phyloP scores from a whole-genome alignment of 306 rosid species.

The Quercus variabilis region DNA sequence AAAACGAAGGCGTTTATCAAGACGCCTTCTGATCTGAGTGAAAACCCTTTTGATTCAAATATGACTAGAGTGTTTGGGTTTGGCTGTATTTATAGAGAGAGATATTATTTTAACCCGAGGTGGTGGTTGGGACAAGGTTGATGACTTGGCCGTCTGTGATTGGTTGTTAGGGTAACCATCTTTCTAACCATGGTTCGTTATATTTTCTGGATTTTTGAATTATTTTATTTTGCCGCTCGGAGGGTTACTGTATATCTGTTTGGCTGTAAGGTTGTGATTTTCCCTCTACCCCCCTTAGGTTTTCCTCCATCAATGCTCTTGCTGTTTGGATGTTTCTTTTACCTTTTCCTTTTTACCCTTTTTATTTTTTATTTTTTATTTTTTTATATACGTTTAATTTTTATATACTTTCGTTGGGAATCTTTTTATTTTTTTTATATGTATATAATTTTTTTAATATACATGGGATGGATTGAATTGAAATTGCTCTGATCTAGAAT shows the following conservation, averaged over 20 bases:
- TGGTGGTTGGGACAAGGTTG: conserved; percentile 10
- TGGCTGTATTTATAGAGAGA: conserved; percentile 24
- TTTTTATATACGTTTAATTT: no score
- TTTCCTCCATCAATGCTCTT: no score
- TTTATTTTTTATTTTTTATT: no score
- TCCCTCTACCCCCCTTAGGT: not conserved
- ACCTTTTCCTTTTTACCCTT: no score
- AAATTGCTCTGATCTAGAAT: no score
- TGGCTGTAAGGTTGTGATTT: not conserved
- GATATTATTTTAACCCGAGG: conserved; percentile 13
- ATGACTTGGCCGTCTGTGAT: conserved; percentile 27
- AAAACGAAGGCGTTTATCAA: conserved; percentile 72
- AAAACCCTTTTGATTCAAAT: not conserved
- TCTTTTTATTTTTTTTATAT: no score
- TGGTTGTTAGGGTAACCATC: conserved; percentile 16
- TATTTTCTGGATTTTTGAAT: conserved; percentile 6
- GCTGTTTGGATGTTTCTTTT: no score
- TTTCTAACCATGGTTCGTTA: conserved; percentile 33
- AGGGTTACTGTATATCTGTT: not conserved
- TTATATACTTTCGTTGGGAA: no score
- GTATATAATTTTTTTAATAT: no score
- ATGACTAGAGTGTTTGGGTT: no score
- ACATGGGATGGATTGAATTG: no score
- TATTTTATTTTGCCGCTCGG: conserved; percentile 38
- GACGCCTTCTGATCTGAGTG: conserved; percentile 59